Percentiles rank a stretch among this genome's conserved stretches.
Conservation (phyloP, 176 grass and related monocot genomes). For the Carex cristatella region DNA sequence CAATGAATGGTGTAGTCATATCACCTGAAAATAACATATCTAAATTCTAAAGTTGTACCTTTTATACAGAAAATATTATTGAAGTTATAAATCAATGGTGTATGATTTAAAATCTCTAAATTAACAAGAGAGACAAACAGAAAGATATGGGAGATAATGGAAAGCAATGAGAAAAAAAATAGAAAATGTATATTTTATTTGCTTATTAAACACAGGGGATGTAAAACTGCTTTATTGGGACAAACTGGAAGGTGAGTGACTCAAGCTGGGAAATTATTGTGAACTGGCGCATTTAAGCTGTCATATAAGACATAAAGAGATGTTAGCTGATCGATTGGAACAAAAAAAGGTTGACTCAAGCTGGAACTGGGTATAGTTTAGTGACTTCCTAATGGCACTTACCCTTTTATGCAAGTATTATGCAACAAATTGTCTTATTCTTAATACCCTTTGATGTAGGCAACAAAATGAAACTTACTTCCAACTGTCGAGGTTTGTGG, state of each 20-base stretch:
- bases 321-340: not conserved
- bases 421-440: not conserved
- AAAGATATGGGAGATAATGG: not conserved
- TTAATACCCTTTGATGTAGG: not conserved
- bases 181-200: not conserved
- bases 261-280: not conserved
- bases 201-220: not conserved
- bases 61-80: slow-evolving; percentile 20
- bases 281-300: not conserved
- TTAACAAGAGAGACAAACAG: not conserved
- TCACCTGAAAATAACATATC: slow-evolving; percentile 48
- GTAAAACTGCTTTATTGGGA: not conserved
- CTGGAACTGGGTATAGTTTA: not conserved
- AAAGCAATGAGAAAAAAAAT: not conserved
- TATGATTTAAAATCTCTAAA: slow-evolving; percentile 12
- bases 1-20: slow-evolving; percentile 41
- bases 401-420: not conserved
- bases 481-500: not conserved
- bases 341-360: not conserved
- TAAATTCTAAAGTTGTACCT: slow-evolving; percentile 28
- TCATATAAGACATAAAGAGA: not conserved
- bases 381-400: not conserved
- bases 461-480: not conserved
- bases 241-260: not conserved
- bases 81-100: slow-evolving; percentile 26